phyloP scores from a whole-genome alignment of 2,329 filamentous ascomycete genomes.

The Teratosphaeriaceae sp. region DNA sequence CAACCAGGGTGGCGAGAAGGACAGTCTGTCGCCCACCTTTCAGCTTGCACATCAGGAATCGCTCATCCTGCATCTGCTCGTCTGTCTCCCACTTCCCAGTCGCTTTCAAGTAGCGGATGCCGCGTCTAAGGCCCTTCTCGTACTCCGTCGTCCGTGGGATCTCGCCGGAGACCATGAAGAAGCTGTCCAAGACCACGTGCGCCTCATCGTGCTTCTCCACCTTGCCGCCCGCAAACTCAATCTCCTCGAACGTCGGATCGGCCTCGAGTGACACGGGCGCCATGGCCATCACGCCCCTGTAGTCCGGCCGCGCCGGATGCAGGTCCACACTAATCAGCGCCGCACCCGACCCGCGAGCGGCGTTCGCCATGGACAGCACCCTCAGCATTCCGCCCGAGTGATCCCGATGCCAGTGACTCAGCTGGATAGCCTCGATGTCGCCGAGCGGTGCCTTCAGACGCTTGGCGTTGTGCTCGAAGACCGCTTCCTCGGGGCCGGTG shows the following conservation, averaged over 20 bases:
- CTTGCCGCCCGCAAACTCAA: constrained; percentile 17
- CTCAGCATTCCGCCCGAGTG: constrained; percentile 23
- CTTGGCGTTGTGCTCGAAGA: constrained; percentile 20
- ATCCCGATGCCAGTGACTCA: constrained; percentile 24
- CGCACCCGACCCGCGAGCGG: constrained; percentile 8
- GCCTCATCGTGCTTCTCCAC: constrained; percentile 17
- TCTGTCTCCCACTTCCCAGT: constrained; percentile 17
- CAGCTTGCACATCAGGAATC: constrained; percentile 24
- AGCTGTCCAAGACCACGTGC: constrained; percentile 17
- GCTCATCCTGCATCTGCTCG: constrained; percentile 18
- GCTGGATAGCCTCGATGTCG: constrained; percentile 18
- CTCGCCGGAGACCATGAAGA: constrained; percentile 22
- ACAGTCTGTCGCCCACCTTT: constrained; percentile 21
- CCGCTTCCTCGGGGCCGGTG: constrained; percentile 21
- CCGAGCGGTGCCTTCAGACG: constrained; percentile 17
- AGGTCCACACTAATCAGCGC: constrained; percentile 17
- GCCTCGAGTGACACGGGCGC: constrained; percentile 15
- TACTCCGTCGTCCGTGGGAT: constrained; percentile 21
- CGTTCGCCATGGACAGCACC: constrained; percentile 18
- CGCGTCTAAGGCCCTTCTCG: constrained; percentile 20
- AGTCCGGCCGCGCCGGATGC: constrained; percentile 19
- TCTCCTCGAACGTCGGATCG: constrained; percentile 23
- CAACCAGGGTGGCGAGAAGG: too few relatives aligned
- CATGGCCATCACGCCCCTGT: constrained; percentile 16
- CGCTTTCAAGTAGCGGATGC: constrained; percentile 13